Evolutionary conservation across 257 asterid genomes (phyloP), one percentile per base, ranked within the genome.

Genomic region (Agastache rugosa): DNA sequence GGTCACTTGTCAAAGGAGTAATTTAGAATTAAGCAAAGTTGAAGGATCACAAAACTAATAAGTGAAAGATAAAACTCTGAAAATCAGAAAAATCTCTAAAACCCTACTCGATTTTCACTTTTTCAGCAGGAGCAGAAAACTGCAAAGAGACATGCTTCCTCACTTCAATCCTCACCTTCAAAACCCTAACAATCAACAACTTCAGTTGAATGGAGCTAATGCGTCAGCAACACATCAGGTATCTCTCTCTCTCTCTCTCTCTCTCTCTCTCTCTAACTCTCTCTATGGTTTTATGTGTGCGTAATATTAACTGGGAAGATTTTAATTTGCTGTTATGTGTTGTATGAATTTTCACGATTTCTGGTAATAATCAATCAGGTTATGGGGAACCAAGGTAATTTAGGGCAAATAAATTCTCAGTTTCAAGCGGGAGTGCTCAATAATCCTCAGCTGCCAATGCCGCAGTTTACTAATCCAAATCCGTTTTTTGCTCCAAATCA

Each of bases 371-470:
- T 79, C 44, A 19, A 67, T 51, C 86, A 87, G 97, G 85, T 51
- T 37, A 80, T 84, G 85, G 80, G 80, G 53, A 85, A 77, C 55
- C 91, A 74, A 29, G 82, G 83, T 37, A 85, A 72, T 74, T 75
- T 83, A 67, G 55, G 63, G 82, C 96, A 84, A 78, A 69, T 84
- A 35, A 80, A 64, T 47, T 86, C 85, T 54, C 89, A 82, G 59
- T 80, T 82, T 71, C 90, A 79, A 35, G 42, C 76, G 71, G 85
- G 86, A 17, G 8, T 83, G 51, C 72, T 81, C 68, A 87, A 70
- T 47, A 83, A 81, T 78, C 78, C 87, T 53, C 96, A 87, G 73
- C 69, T 84, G 37, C 65, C 79, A 22, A 75, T 78, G 83, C 89
- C 86, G 20, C 77, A 83, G 4, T 82, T 83, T 55, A 66, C 59